These are phyloP conservation scores for Hypoxylon sp. DNA, from an alignment of 2,329 filamentous ascomycete species.

Conservation along the genomic window DNA sequence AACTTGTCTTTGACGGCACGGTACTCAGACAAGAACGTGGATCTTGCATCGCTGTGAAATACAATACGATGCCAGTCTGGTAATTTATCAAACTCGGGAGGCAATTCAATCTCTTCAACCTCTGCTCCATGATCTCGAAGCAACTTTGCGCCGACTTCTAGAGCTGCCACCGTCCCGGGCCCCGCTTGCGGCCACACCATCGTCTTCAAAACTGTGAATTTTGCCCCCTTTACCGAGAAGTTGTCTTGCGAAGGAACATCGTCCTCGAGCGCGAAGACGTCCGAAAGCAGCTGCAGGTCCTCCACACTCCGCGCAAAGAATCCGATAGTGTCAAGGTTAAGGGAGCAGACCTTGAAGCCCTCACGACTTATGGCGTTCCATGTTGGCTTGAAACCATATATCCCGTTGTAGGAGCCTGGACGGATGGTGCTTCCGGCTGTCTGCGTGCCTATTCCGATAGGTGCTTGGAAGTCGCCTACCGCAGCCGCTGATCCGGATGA, in stretches of 20 bases:
- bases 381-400: slow-evolving; percentile 76
- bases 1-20: slow-evolving; percentile 63
- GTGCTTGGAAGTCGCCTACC: slow-evolving; percentile 75
- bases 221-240: slow-evolving; percentile 62
- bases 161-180: slow-evolving; percentile 60
- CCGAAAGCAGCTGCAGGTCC: slow-evolving; percentile 70
- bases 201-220: slow-evolving; percentile 69
- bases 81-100: slow-evolving; percentile 63
- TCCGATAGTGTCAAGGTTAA: slow-evolving; percentile 74
- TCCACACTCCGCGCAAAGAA: slow-evolving; percentile 70
- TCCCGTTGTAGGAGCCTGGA: slow-evolving; percentile 75
- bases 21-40: slow-evolving; percentile 70
- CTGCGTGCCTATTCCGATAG: slow-evolving; percentile 74
- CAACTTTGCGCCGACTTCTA: slow-evolving; percentile 59
- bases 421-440: slow-evolving; percentile 76
- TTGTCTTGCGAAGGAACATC: slow-evolving; percentile 57
- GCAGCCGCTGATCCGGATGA: slow-evolving; percentile 77
- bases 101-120: slow-evolving; percentile 70
- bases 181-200: slow-evolving; percentile 66
- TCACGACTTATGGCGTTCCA: slow-evolving; percentile 75
- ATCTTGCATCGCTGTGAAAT: slow-evolving; percentile 66
- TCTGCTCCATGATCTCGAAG: slow-evolving; percentile 64
- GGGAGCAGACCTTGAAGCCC: slow-evolving; percentile 71
- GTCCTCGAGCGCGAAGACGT: slow-evolving; percentile 68
- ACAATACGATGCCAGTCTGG: slow-evolving; percentile 68